These are phyloP conservation scores for Chernovozyma aurita DNA, from an alignment of 1,139 yeast species.

Conservation along the genomic window DNA sequence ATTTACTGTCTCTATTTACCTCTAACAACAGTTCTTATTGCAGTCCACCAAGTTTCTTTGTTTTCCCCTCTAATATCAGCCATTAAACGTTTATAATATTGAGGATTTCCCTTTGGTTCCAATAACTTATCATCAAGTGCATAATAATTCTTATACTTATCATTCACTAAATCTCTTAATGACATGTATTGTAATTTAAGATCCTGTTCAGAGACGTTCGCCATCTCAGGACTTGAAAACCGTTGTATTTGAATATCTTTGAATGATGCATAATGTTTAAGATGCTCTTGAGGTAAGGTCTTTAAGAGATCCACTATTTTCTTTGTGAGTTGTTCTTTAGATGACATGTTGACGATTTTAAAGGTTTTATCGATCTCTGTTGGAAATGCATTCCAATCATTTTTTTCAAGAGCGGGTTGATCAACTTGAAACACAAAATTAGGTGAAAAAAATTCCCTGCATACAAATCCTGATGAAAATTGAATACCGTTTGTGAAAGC, in stretches of 20 bases:
- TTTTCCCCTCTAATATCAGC: constrained; percentile 70
- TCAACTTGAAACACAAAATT: too few relatives aligned
- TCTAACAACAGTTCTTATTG: constrained; percentile 63
- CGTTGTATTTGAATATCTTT: constrained; percentile 58
- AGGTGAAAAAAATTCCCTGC: too few relatives aligned
- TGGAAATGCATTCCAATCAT: too few relatives aligned
- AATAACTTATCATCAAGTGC: constrained; percentile 61
- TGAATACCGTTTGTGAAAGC: too few relatives aligned
- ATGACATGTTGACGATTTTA: background rate
- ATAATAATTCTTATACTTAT: constrained; percentile 62
- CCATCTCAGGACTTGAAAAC: constrained; percentile 31
- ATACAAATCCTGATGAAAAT: too few relatives aligned
- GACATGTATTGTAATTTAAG: constrained; percentile 58
- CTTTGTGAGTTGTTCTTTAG: constrained; percentile 23
- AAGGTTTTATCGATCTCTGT: too few relatives aligned
- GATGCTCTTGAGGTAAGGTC: constrained; percentile 59
- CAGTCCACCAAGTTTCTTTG: constrained; percentile 61
- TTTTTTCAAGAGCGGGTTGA: too few relatives aligned
- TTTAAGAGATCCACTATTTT: constrained; percentile 38
- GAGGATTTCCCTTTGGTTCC: constrained; percentile 79
- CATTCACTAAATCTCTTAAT: constrained; percentile 52
- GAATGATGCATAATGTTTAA: constrained; percentile 64
- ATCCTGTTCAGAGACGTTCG: constrained; percentile 39
- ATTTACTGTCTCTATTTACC: constrained; percentile 58
- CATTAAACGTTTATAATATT: constrained; percentile 67